Percentiles rank a stretch among this genome's conserved stretches.
Conservation (phyloP, 208 protist species). For the Trypanosoma brucei region DNA sequence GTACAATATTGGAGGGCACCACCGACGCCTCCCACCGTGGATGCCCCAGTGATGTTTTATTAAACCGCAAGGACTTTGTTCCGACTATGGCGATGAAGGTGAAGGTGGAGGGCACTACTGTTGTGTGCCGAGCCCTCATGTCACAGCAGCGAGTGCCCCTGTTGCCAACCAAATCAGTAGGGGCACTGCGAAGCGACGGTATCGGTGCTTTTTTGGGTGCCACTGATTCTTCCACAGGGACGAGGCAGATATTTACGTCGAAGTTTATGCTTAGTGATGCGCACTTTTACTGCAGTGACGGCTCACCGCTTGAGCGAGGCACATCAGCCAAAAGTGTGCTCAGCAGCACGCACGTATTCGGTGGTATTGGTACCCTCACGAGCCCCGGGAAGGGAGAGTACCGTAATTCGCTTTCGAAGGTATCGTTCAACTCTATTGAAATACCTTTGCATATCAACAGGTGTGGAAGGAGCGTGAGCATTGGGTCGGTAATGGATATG, state of each 20-base stretch:
- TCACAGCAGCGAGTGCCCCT: constrained; percentile 10
- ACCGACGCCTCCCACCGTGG: constrained; percentile 46
- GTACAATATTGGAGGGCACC: constrained; percentile 62
- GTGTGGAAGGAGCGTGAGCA: constrained; percentile 16
- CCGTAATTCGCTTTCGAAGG: constrained; percentile 32
- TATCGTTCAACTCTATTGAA: constrained; percentile 53
- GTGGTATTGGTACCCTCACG: constrained; percentile 68
- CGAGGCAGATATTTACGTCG: constrained; percentile 32
- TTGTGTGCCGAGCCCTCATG: constrained; percentile 37
- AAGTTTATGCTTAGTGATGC: constrained; percentile 47
- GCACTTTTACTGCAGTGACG: constrained; percentile 67
- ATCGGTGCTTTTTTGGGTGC: background rate
- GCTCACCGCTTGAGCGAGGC: constrained; percentile 28
- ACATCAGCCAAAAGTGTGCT: constrained; percentile 25
- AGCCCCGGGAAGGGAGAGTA: constrained; percentile 9
- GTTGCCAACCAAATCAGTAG: background rate
- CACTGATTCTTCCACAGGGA: background rate
- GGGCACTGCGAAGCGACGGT: background rate
- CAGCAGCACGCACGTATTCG: constrained; percentile 44
- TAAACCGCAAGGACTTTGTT: constrained; percentile 66
- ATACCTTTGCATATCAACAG: constrained; percentile 53
- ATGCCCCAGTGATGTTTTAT: constrained; percentile 26
- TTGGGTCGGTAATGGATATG: constrained; percentile 64
- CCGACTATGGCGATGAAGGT: constrained; percentile 75
- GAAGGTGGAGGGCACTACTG: constrained; percentile 44